Evolutionary conservation across 225 moss, liverwort and hornwort species (phyloP).

Genomic region (Physcomitrellopsis africana): DNA sequence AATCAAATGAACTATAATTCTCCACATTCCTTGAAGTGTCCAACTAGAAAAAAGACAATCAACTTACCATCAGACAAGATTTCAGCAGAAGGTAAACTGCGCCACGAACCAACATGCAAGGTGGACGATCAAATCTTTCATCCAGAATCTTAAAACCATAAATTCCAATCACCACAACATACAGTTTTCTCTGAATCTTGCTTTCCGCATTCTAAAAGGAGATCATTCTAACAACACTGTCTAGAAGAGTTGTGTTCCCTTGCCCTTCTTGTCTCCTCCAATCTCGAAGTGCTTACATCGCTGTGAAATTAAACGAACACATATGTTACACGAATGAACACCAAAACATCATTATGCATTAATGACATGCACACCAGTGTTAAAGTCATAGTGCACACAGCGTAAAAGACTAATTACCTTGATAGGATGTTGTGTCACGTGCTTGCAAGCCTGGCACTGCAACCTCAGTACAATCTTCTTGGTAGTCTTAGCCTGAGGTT

Average conservation of each 20-base stretch:
- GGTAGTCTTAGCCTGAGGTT: conserved; percentile 80
- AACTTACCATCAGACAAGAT: too few species aligned
- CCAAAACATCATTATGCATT: background rate
- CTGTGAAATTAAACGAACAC: conserved; percentile 35
- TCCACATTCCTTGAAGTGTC: too few species aligned
- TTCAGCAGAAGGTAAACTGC: background rate
- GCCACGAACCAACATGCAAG: background rate
- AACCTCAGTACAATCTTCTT: conserved; percentile 96
- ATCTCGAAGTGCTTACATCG: conserved; percentile 98
- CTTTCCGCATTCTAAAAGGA: conserved; percentile 23
- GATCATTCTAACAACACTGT: conserved; percentile 14
- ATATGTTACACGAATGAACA: background rate
- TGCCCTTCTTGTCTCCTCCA: conserved; percentile 98
- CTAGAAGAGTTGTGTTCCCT: conserved; percentile 93
- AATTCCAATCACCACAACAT: conserved; percentile 19
- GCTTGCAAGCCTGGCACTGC: conserved; percentile 95
- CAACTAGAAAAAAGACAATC: too few species aligned
- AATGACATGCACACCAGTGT: background rate
- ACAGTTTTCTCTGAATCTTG: conserved; percentile 27
- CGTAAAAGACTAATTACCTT: conserved; percentile 43
- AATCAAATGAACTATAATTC: too few species aligned
- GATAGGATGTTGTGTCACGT: conserved; percentile 89
- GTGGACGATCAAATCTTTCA: conserved; percentile 11
- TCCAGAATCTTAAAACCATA: conserved; percentile 1
- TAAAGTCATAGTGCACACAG: background rate